phyloP scores from a whole-genome alignment of 441 rosid species.

The Capsella rubella region DNA sequence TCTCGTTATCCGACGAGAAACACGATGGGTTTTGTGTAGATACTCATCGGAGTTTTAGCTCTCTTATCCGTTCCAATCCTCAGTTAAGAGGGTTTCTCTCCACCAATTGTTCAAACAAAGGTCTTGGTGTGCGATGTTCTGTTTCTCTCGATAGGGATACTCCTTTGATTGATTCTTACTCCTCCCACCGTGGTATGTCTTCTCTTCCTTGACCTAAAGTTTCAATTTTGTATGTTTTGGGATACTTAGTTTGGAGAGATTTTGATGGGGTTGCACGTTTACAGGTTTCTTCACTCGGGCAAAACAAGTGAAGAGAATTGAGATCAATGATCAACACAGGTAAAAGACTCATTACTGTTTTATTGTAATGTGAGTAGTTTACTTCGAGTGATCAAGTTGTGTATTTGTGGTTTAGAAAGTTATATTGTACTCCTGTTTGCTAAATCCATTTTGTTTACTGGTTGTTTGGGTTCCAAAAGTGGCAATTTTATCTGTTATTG shows the following conservation, averaged over 20 bases:
- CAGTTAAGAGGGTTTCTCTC: constrained; percentile 45
- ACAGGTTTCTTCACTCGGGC: constrained; percentile 85
- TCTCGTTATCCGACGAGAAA: constrained; percentile 25
- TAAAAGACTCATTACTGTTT: constrained; percentile 18
- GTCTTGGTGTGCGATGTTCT: constrained; percentile 50
- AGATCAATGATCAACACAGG: constrained; percentile 89
- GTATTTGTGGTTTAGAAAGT: neutral
- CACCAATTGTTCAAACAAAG: constrained; percentile 25
- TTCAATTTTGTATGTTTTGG: neutral
- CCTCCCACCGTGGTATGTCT: constrained; percentile 61
- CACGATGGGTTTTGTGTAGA: constrained; percentile 26
- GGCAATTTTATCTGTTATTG: neutral
- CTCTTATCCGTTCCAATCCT: constrained; percentile 38
- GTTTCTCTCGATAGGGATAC: constrained; percentile 46
- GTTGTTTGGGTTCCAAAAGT: neutral
- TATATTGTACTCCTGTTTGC: constrained; percentile 4
- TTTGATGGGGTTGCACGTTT: constrained; percentile 2
- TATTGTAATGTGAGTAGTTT: constrained; percentile 20
- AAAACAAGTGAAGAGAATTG: constrained; percentile 76
- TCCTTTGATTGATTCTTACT: constrained; percentile 34
- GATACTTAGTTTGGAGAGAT: constrained; percentile 4
- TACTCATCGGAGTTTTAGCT: constrained; percentile 38
- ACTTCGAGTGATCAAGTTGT: neutral
- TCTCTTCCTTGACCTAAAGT: constrained; percentile 21
- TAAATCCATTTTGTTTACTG: neutral